Percentiles rank a stretch among this genome's conserved stretches.
Evolutionary conservation across 2,329 filamentous ascomycete genomes (phyloP).

Genomic region (Orbilia oligospora): DNA sequence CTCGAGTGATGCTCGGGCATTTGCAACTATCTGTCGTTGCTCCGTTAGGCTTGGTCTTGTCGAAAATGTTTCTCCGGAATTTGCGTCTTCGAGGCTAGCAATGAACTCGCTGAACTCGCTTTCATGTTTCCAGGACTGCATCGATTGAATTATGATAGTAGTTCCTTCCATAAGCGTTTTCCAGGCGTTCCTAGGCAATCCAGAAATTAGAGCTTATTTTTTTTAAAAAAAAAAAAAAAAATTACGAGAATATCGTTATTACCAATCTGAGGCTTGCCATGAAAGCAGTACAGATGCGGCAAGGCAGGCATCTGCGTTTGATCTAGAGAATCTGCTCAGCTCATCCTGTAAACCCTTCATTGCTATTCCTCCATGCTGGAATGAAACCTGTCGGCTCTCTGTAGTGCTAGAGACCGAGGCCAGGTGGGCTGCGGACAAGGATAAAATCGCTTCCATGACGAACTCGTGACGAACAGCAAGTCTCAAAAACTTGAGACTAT

Average conservation of each 20-base stretch:
- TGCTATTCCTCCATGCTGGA: constrained; percentile 87
- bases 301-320: constrained; percentile 90
- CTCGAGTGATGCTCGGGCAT: constrained; percentile 77
- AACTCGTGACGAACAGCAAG: constrained; percentile 86
- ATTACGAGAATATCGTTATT: constrained; percentile 67
- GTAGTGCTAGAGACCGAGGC: constrained; percentile 89
- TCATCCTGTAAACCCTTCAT: constrained; percentile 90
- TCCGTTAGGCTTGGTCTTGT: constrained; percentile 75
- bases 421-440: constrained; percentile 94
- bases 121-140: constrained; percentile 92
- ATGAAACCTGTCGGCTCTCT: constrained; percentile 87
- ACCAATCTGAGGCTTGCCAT: constrained; percentile 98
- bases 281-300: constrained; percentile 92
- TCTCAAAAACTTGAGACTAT: constrained; percentile 71
- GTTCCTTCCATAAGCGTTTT: constrained; percentile 92
- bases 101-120: constrained; percentile 89
- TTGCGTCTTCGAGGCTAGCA: constrained; percentile 73
- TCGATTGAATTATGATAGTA: constrained; percentile 88
- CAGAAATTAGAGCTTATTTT: constrained; percentile 66
- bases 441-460: constrained; percentile 93
- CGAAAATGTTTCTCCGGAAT: constrained; percentile 78
- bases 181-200: constrained; percentile 82
- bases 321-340: constrained; percentile 84
- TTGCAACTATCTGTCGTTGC: constrained; percentile 79
- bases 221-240: neutral